phyloP scores from a whole-genome alignment of 2,329 filamentous ascomycete species.

The Cladorrhinum sp. region DNA sequence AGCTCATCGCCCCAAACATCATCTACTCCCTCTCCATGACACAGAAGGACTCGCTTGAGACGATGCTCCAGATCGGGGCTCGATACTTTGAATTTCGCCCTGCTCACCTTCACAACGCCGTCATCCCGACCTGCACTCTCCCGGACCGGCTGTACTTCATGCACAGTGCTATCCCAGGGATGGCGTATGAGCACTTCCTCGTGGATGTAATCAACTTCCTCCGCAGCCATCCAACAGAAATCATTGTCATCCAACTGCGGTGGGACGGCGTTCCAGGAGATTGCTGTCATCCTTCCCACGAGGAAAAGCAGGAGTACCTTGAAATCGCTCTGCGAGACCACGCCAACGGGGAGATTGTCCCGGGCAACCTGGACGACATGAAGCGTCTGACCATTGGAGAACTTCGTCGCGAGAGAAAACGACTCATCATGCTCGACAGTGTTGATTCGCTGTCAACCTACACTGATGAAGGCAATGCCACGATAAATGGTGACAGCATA shows the following conservation, averaged over 20 bases:
- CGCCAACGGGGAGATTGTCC: slow-evolving; percentile 30
- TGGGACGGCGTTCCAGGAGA: slow-evolving; percentile 49
- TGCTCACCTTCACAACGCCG: slow-evolving; percentile 42
- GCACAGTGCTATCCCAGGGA: slow-evolving; percentile 49
- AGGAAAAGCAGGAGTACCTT: slow-evolving; percentile 40
- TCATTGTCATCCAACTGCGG: slow-evolving; percentile 47
- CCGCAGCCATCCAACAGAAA: slow-evolving; percentile 39
- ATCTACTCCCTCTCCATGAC: slow-evolving; percentile 48
- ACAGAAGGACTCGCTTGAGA: slow-evolving; percentile 45
- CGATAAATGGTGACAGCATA: slow-evolving; percentile 38
- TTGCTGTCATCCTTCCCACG: slow-evolving; percentile 40
- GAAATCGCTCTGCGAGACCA: slow-evolving; percentile 32
- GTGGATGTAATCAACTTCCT: slow-evolving; percentile 41
- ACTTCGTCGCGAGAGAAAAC: slow-evolving; percentile 35
- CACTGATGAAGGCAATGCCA: slow-evolving; percentile 41
- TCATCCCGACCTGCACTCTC: slow-evolving; percentile 36
- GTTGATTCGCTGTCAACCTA: slow-evolving; percentile 41
- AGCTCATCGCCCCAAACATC: slow-evolving; percentile 39
- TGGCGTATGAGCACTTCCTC: slow-evolving; percentile 45
- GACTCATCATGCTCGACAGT: slow-evolving; percentile 38
- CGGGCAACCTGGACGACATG: slow-evolving; percentile 35
- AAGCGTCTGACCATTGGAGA: slow-evolving; percentile 32
- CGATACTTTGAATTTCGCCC: slow-evolving; percentile 53
- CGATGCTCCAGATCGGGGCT: slow-evolving; percentile 45
- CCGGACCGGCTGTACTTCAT: slow-evolving; percentile 49